Base-by-base conservation (phyloP, 2,329 filamentous ascomycete genomes). In the Stylonectria norvegica region DNA sequence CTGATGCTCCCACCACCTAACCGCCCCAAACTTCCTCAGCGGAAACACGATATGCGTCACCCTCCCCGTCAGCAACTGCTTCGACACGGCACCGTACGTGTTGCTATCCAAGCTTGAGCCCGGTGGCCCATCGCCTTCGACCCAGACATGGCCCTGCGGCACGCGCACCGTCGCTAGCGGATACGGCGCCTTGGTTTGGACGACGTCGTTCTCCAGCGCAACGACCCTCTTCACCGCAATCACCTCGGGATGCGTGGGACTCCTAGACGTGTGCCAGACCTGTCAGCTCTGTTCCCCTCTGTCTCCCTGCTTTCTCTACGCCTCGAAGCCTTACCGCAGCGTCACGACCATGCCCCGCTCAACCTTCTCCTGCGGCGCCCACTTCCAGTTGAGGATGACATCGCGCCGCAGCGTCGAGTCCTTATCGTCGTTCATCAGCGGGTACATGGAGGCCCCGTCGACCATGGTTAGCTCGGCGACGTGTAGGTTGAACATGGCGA, bases 131-230 rank as follows among this genome's bases (percentile, higher is more conserved):
- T 98, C 93, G 2, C 93, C 93, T 62, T 97, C 91, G 1, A 98
- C 81, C 93, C 93, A 98, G 19, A 97, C 75, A 68, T 97, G 90
- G 14, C 89, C 89, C 47, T 75, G 75, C 5, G 90, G 91, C 16
- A 98, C 78, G 47, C 76, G 74, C 32, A 86, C 69, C 7, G 64
- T 72, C 1, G 68, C 53, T 12, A 72, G 62, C 7, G 78, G 73
- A 58, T 81, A 85, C 14, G 81, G 81, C 38, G 70, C 63, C 42
- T 78, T 73, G 28, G 86, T 85, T 40, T 70, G 73, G 20, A 97
- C 79, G 1, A 79, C 70, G 59, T 97, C 91, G 8, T 90, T 89
- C 37, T 85, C 83, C 4, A 96, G 58, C 0, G 79, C 93, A 18
- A 96, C 73, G 9, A 98, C 76, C 28, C 93, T 76, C 69, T 98